Percentiles rank a stretch among this genome's conserved stretches.
Evolutionary conservation across 2,329 filamentous ascomycete genomes (phyloP).

Genomic region (Orbilia quercus): DNA sequence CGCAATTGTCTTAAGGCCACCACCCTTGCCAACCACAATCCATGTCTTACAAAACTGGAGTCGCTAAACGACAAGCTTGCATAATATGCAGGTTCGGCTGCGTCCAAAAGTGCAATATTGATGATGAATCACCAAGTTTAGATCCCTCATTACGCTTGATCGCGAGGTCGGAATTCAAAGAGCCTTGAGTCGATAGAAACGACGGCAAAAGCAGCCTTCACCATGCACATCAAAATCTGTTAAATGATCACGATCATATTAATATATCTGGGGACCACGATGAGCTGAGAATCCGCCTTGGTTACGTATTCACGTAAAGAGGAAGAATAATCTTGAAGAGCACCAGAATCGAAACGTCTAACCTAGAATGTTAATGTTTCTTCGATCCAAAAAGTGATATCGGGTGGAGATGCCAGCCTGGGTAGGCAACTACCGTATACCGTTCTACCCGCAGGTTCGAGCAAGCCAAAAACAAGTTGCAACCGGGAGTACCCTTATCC

Average conservation of each 20-base stretch:
- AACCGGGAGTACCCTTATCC: constrained; percentile 17
- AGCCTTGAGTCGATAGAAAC: constrained; percentile 1
- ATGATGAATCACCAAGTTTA: constrained; percentile 38
- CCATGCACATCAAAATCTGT: background rate
- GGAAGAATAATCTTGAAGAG: constrained; percentile 4
- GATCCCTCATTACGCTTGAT: constrained; percentile 19
- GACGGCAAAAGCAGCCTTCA: background rate
- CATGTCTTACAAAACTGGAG: background rate
- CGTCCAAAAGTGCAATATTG: constrained; percentile 37
- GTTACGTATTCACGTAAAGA: constrained; percentile 31
- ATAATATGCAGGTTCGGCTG: constrained; percentile 38
- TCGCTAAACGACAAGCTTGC: constrained; percentile 28
- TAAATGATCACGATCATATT: background rate
- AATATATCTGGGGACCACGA: background rate
- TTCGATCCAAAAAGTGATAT: constrained; percentile 14
- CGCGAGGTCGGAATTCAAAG: constrained; percentile 40
- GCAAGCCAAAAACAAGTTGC: background rate
- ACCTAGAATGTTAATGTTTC: background rate
- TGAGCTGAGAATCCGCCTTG: constrained; percentile 42
- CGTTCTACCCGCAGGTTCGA: background rate
- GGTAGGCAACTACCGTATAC: background rate
- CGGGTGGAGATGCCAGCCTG: constrained; percentile 14
- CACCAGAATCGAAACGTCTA: too few species aligned
- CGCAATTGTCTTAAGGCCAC: background rate
- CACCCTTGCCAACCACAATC: constrained; percentile 7